Evolutionary conservation across 129 eudicot genomes (phyloP).

Genomic region (Solidago caesia): DNA sequence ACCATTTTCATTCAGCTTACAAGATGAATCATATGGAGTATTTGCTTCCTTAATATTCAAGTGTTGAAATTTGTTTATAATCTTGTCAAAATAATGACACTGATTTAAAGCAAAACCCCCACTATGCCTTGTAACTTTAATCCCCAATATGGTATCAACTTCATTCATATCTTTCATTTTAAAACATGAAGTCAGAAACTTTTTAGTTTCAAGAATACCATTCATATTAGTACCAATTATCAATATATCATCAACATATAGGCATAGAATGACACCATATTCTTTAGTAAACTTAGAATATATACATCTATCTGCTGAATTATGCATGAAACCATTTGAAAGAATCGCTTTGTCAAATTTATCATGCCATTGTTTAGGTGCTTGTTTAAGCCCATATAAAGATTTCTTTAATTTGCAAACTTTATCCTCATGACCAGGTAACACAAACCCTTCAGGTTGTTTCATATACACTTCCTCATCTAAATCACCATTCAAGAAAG

Average conservation of each 20-base stretch:
- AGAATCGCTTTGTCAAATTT: not conserved
- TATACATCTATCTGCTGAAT: not conserved
- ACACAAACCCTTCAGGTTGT: not conserved
- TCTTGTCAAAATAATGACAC: slow-evolving; percentile 1
- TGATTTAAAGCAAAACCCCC: slow-evolving; percentile 8
- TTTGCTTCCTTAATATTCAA: not conserved
- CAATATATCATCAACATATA: not conserved
- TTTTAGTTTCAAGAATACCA: slow-evolving; percentile 5
- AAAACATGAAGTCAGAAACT: not conserved
- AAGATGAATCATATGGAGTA: not conserved
- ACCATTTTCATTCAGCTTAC: not conserved
- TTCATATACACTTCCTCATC: slow-evolving; percentile 6
- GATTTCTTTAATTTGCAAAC: not conserved
- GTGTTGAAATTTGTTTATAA: not conserved
- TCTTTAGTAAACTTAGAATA: slow-evolving; percentile 2
- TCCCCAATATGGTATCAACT: slow-evolving; percentile 9
- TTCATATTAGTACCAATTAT: not conserved
- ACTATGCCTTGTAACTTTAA: slow-evolving; percentile 2
- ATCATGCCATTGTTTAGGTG: slow-evolving; percentile 14
- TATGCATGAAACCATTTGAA: not conserved
- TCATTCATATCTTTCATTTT: not conserved
- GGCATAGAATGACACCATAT: not conserved
- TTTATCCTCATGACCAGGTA: not conserved
- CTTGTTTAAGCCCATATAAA: not conserved
- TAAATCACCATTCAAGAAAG: not conserved